Percentiles rank a stretch among this genome's conserved stretches.
Evolutionary conservation across 2,329 filamentous ascomycete species (phyloP).

Genomic region (Fusarium mundagurra): DNA sequence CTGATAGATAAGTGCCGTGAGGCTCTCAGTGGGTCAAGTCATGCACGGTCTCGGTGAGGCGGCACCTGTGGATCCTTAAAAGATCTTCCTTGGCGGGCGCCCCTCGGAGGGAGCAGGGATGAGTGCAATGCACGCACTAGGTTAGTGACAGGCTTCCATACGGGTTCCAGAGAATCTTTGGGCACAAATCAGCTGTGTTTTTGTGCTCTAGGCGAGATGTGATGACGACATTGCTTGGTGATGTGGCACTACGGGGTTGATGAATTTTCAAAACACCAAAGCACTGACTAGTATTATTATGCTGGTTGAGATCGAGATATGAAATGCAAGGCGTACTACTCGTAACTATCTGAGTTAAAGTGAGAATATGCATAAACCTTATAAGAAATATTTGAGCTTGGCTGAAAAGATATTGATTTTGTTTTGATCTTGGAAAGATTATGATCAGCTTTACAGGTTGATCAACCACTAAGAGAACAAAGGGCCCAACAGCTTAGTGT

Average conservation of each 20-base stretch:
- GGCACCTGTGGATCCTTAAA: neutral
- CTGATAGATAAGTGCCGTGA: conserved; percentile 18
- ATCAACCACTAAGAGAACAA: fast-evolving
- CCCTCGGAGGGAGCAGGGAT: conserved; percentile 3
- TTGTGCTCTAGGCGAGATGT: neutral
- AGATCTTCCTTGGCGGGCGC: conserved; percentile 15
- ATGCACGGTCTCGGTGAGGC: conserved; percentile 19
- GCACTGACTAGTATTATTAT: neutral
- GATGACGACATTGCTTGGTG: conserved; percentile 11
- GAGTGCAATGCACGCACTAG: neutral
- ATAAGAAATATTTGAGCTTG: fast-evolving
- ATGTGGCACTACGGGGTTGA: neutral
- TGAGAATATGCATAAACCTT: neutral
- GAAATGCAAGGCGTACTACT: neutral
- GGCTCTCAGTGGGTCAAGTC: conserved; percentile 10
- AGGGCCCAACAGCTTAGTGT: fast-evolving
- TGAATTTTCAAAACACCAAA: neutral
- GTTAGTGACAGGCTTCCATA: conserved; percentile 2
- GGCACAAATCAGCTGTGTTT: neutral
- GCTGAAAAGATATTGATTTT: fast-evolving
- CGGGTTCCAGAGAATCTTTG: neutral
- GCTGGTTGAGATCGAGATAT: neutral
- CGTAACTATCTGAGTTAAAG: fast-evolving
- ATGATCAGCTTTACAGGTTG: fast-evolving
- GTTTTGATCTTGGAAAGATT: fast-evolving